Conservation (phyloP, 257 asterid genomes). For the Solanum raphanifolium region DNA sequence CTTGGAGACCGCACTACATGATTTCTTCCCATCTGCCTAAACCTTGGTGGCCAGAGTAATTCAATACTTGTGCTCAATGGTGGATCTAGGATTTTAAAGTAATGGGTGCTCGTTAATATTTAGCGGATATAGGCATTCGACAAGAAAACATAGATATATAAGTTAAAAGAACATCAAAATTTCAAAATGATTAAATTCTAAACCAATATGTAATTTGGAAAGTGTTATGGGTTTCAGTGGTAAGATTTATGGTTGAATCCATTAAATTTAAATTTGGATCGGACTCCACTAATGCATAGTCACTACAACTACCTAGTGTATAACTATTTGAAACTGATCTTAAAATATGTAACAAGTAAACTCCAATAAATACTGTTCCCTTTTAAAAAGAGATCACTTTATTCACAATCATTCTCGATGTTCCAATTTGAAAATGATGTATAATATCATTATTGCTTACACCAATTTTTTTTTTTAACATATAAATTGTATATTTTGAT, state of each 20-base stretch:
- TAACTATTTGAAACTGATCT: not conserved
- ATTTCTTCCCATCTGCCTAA: not conserved
- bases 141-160: not conserved
- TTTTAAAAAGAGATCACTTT: not conserved
- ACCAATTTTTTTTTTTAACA: not conserved
- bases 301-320: not conserved
- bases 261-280: not conserved
- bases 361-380: not conserved
- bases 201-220: not conserved
- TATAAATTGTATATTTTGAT: not conserved
- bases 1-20: not conserved
- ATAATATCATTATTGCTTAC: not conserved
- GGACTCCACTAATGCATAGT: not conserved
- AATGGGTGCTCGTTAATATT: not conserved
- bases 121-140: not conserved
- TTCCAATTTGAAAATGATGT: not conserved
- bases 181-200: not conserved
- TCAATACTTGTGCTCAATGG: not conserved
- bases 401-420: not conserved
- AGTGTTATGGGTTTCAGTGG: not conserved
- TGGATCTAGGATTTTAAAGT: not conserved
- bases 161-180: not conserved
- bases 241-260: not conserved
- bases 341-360: not conserved
- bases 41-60: not conserved